These are phyloP conservation scores for Tetraselmis chui DNA, from an alignment of 139 green algal genomes.

Conservation along the genomic window DNA sequence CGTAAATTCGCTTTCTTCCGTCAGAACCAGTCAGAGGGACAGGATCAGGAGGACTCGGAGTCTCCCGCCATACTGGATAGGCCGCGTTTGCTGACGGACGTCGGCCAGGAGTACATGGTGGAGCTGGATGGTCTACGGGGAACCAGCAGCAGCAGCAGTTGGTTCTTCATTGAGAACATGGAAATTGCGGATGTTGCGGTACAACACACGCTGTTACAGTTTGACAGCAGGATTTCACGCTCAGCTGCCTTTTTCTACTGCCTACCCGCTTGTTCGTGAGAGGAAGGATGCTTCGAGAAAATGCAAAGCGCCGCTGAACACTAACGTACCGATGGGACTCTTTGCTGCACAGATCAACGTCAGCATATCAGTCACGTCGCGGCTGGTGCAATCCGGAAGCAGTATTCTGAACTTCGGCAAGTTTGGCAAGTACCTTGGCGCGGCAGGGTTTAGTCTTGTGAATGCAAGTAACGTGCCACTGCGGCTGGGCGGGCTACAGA, in stretches of 20 bases:
- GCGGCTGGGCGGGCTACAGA: slow-evolving; percentile 38
- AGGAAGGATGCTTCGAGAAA: too few species aligned
- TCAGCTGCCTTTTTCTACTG: too few species aligned
- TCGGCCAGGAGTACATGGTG: not conserved
- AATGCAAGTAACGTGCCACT: slow-evolving; percentile 83
- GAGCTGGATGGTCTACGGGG: slow-evolving; percentile 59
- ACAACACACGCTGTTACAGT: not conserved
- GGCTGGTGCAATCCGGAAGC: not conserved
- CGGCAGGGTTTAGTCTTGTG: slow-evolving; percentile 73
- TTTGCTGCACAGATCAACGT: slow-evolving; percentile 57
- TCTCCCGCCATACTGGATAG: too few species aligned
- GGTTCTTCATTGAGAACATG: slow-evolving; percentile 63
- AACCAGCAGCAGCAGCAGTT: slow-evolving; percentile 58
- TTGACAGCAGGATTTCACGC: too few species aligned
- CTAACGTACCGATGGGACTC: too few species aligned
- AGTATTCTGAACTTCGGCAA: not conserved
- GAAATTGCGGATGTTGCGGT: slow-evolving; percentile 40
- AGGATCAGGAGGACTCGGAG: not conserved
- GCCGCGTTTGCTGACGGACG: not conserved
- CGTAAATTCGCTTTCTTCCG: not conserved
- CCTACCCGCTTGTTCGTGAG: too few species aligned
- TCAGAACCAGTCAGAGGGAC: not conserved
- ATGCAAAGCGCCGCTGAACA: too few species aligned
- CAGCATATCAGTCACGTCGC: slow-evolving; percentile 63
- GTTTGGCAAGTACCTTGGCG: slow-evolving; percentile 27